These are phyloP conservation scores for Wallacemonas sp. DNA, from an alignment of 208 protist species.

Conservation along the genomic window DNA sequence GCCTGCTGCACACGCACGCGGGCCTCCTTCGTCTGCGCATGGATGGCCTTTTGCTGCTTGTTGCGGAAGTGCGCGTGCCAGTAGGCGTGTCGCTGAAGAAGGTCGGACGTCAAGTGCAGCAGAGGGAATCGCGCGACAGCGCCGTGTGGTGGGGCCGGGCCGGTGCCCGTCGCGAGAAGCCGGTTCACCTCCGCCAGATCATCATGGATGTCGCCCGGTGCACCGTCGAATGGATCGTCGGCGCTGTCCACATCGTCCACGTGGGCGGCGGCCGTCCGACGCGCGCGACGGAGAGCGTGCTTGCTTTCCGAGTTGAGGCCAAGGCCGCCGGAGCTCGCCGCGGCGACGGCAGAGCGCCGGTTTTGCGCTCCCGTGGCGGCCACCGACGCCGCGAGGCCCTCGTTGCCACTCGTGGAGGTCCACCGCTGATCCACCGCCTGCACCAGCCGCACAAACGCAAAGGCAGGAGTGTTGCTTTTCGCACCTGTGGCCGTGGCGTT, in stretches of 20 bases:
- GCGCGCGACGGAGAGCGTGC: conserved; percentile 6
- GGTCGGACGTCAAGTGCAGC: not conserved
- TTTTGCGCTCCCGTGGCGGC: not conserved
- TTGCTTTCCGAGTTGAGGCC: conserved; percentile 1
- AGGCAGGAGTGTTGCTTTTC: not conserved
- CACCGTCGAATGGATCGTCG: not conserved
- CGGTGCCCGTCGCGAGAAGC: not conserved
- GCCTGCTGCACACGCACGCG: not conserved
- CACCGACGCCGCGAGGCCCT: not conserved
- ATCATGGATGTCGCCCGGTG: not conserved
- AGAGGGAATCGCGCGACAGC: not conserved
- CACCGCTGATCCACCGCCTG: not conserved
- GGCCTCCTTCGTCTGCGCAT: not conserved
- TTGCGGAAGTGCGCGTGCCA: conserved; percentile 2
- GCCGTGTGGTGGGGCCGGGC: not conserved
- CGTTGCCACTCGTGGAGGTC: not conserved
- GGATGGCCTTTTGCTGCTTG: conserved; percentile 4
- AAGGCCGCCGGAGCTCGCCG: not conserved
- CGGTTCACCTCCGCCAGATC: not conserved
- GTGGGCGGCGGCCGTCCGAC: not conserved
- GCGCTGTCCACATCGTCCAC: not conserved
- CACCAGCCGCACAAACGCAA: not conserved
- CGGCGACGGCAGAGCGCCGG: not conserved
- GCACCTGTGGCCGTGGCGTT: not conserved
- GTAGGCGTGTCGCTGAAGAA: conserved; percentile 6